phyloP scores from a whole-genome alignment of 1,284 basidiomycete genomes.

The Austroboletus novae-zelandiae region DNA sequence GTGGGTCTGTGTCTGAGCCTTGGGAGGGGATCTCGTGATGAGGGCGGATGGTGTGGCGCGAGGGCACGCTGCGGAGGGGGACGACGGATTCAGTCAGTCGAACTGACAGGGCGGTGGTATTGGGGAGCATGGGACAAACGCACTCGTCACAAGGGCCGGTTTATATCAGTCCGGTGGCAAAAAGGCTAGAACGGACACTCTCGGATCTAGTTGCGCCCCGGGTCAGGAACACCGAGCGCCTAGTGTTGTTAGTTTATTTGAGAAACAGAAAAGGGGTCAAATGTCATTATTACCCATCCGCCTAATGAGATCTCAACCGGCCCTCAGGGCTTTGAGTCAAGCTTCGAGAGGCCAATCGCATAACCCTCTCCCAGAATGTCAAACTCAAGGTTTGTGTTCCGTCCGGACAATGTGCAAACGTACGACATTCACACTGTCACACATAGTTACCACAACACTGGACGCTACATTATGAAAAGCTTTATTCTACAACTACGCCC shows the following conservation, averaged over 20 bases:
- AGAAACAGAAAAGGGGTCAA: too few relatives aligned
- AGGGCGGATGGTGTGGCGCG: constrained; percentile 38
- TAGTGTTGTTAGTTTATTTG: too few relatives aligned
- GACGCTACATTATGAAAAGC: too few relatives aligned
- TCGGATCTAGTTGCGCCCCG: too few relatives aligned
- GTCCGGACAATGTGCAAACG: too few relatives aligned
- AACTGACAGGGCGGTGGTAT: constrained; percentile 51
- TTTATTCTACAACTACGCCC: too few relatives aligned
- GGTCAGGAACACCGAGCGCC: too few relatives aligned
- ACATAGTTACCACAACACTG: too few relatives aligned
- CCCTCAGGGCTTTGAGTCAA: neutral
- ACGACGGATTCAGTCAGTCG: constrained; percentile 82
- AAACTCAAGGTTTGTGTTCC: too few relatives aligned
- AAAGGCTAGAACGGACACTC: neutral
- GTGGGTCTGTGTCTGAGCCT: constrained; percentile 35
- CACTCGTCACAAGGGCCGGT: neutral
- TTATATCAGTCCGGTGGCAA: neutral
- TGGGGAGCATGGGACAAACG: constrained; percentile 7
- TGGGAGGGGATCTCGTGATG: constrained; percentile 33
- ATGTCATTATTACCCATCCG: too few relatives aligned
- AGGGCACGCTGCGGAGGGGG: constrained; percentile 53
- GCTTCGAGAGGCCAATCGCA: neutral
- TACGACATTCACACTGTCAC: too few relatives aligned
- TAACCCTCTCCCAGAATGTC: neutral
- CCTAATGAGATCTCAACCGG: too few relatives aligned